A percentile compares a stretch with the other conserved stretches of the same genome.
Conservation (phyloP, 176 grass and related monocot species). For the Olyra latifolia region DNA sequence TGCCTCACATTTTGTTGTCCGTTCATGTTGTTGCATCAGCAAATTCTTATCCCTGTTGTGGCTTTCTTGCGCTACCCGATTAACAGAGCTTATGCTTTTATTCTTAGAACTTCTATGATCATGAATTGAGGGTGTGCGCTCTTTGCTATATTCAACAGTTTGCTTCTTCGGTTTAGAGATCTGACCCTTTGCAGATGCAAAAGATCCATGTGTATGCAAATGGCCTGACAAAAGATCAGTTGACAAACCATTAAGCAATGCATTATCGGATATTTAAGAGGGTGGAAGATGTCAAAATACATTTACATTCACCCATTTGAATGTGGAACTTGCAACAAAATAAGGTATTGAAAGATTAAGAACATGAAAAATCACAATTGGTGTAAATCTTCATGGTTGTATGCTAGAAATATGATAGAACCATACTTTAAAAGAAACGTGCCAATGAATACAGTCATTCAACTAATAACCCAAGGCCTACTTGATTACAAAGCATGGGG, state of each 20-base stretch:
- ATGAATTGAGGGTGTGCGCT: constrained; percentile 16
- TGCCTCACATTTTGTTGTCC: constrained; percentile 35
- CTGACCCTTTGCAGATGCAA: constrained; percentile 39
- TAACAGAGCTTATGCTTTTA: constrained; percentile 39
- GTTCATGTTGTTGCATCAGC: constrained; percentile 18
- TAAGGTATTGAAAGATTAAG: constrained; percentile 23
- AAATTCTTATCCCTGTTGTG: constrained; percentile 22
- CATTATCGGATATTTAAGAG: constrained; percentile 24
- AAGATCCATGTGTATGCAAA: constrained; percentile 45
- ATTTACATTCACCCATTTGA: constrained; percentile 1
- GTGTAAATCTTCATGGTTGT: neutral
- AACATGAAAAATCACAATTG: constrained; percentile 1
- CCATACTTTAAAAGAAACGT: constrained; percentile 14
- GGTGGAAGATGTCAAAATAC: constrained; percentile 18
- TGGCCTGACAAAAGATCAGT: constrained; percentile 50
- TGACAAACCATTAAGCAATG: constrained; percentile 23
- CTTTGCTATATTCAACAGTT: constrained; percentile 38
- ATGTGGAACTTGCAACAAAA: constrained; percentile 34
- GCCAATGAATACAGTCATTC: constrained; percentile 8
- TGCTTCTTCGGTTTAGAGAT: constrained; percentile 35
- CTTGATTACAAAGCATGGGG: constrained; percentile 12
- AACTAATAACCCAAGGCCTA: neutral
- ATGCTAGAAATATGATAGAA: constrained; percentile 32
- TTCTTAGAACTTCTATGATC: constrained; percentile 41
- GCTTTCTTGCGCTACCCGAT: constrained; percentile 23